phyloP scores from a whole-genome alignment of 805 yeast species.

The Metschnikowia shivogae region DNA sequence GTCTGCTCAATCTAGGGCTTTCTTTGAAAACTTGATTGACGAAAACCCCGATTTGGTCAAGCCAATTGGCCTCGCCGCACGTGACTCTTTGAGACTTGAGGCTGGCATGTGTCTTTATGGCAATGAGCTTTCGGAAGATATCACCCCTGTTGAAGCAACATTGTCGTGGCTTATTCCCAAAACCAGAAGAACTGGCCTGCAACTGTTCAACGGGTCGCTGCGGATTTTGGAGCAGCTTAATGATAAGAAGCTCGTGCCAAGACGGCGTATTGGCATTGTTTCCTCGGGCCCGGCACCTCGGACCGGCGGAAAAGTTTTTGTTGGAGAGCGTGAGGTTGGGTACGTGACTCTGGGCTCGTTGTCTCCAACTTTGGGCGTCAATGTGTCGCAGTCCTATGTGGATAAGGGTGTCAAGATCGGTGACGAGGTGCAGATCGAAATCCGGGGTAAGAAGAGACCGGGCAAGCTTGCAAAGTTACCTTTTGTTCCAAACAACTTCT shows the following conservation, averaged over 20 bases:
- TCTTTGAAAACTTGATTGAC: constrained; percentile 57
- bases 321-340: constrained; percentile 50
- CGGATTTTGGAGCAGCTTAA: constrained; percentile 66
- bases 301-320: constrained; percentile 62
- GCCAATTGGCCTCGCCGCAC: constrained; percentile 96
- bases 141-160: constrained; percentile 85
- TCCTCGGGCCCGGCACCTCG: constrained; percentile 92
- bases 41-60: constrained; percentile 53
- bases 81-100: constrained; percentile 91
- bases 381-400: constrained; percentile 89
- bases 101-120: constrained; percentile 99
- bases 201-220: constrained; percentile 70
- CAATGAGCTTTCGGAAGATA: constrained; percentile 74
- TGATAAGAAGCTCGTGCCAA: constrained; percentile 54
- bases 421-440: constrained; percentile 64
- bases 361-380: constrained; percentile 60
- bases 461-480: constrained; percentile 82
- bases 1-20: constrained; percentile 45
- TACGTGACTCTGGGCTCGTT: constrained; percentile 61
- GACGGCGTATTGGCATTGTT: constrained; percentile 67
- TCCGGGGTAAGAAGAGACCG: constrained; percentile 78
- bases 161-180: constrained; percentile 89
- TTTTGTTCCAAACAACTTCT: constrained; percentile 71
- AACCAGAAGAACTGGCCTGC: constrained; percentile 52
- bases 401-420: constrained; percentile 73